Base-by-base conservation (phyloP, 768 basidiomycete species). In the Mycena leptocephala region DNA sequence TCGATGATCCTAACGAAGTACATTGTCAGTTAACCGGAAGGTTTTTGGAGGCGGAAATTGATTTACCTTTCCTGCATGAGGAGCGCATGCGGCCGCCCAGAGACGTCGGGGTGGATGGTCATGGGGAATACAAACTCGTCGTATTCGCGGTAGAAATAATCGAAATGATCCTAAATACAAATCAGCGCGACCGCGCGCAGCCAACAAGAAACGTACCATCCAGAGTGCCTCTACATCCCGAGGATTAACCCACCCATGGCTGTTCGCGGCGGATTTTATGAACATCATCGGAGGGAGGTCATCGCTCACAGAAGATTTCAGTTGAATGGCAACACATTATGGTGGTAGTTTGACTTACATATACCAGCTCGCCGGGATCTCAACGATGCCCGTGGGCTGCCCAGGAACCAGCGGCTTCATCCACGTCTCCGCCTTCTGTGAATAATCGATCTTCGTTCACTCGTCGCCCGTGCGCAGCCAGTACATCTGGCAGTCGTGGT, bases 211-310 rank as follows among this genome's bases (percentile, higher is more conserved):
- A 55, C 20, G 22, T 13, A 35, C 93, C 81, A 94, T 94, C 94
- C 95, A 95, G 8, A 95, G 87, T 70, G 95, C 89, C 77, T 94
- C 92, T 6, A 94, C 90, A 51, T 92, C 91, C 41, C 90, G 86
- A 2, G 90, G 81, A 78, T 93, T 94, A n/a, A 95, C 91, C 91
- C 92, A 73, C 41, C 94, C 94, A 79, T 95, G 94, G 0, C 93
- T 93, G 81, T 95, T 94, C 0, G 91, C 83, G 63, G 87, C 88
- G 26, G 88, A 87, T 82, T 93, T 94, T 80, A 93, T 93, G 83
- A 94, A 95, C 93, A 94, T 92, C 92, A 94, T 92, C 0, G 93
- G 93, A 11, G 93, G 93, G 20, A 95, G 86, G 81, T 95, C 94
- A 70, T 95, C 94, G 22, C 39, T 41, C 2, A 18, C 4, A 18